phyloP scores from a whole-genome alignment of 768 basidiomycete species.

The Cubamyces sp. region DNA sequence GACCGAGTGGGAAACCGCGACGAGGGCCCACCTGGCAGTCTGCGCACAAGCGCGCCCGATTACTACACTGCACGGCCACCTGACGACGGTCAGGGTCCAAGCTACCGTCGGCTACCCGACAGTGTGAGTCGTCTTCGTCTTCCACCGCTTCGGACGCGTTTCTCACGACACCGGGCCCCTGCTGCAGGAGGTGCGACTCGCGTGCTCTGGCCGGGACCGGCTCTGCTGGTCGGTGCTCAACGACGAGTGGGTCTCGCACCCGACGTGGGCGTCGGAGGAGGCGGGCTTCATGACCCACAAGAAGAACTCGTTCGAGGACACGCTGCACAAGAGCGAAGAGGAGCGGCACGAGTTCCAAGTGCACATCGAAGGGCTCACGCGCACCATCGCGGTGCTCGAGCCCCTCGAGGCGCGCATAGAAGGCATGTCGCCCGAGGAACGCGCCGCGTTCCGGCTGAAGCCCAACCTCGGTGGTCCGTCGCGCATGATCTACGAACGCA shows the following conservation, averaged over 20 bases:
- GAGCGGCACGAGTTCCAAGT: slow-evolving; percentile 98
- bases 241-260: slow-evolving; percentile 98
- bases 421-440: slow-evolving; percentile 88
- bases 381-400: slow-evolving; percentile 91
- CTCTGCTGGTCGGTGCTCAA: slow-evolving; percentile 96
- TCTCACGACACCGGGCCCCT: neutral
- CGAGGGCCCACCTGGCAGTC: slow-evolving; percentile 76
- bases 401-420: slow-evolving; percentile 84
- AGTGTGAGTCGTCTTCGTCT: slow-evolving; percentile 61
- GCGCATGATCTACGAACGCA: slow-evolving; percentile 87
- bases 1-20: slow-evolving; percentile 61
- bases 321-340: slow-evolving; percentile 95
- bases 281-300: slow-evolving; percentile 93
- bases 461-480: slow-evolving; percentile 88
- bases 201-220: slow-evolving; percentile 93
- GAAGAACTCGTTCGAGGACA: slow-evolving; percentile 96
- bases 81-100: slow-evolving; percentile 88
- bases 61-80: slow-evolving; percentile 77
- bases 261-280: slow-evolving; percentile 97
- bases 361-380: slow-evolving; percentile 85
- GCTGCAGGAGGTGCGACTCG: slow-evolving; percentile 78
- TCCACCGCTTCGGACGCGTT: neutral
- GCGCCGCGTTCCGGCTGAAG: slow-evolving; percentile 77
- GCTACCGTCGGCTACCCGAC: slow-evolving; percentile 88
- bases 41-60: slow-evolving; percentile 76